Conservation (phyloP, 2,329 filamentous ascomycete genomes). For the Incumbomyces lentus region DNA sequence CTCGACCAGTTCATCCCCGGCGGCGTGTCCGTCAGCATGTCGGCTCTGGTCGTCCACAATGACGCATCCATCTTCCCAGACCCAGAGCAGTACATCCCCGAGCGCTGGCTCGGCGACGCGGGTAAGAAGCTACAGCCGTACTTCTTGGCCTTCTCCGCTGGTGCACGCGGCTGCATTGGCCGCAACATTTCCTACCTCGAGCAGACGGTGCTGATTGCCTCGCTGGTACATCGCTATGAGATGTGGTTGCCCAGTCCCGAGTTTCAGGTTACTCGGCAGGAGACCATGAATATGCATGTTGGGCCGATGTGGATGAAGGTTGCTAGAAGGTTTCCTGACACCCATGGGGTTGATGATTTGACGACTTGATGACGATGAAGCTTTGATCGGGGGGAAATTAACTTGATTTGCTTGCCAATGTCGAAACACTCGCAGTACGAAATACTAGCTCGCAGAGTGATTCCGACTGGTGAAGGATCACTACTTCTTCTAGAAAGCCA, state of each 20-base stretch:
- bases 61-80: constrained; percentile 30
- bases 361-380: no score
- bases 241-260: constrained; percentile 26
- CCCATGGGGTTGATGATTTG: no score
- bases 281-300: constrained; percentile 8
- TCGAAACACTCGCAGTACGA: no score
- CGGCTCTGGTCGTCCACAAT: constrained; percentile 32
- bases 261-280: constrained; percentile 19
- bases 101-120: constrained; percentile 12
- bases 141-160: constrained; percentile 28
- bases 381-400: no score
- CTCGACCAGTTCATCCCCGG: constrained; percentile 38
- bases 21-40: constrained; percentile 36
- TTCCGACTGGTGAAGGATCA: no score
- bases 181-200: constrained; percentile 37
- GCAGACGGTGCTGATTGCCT: constrained; percentile 36
- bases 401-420: no score
- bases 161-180: constrained; percentile 33
- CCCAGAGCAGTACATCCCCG: constrained; percentile 29
- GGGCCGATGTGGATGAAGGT: constrained; percentile 7
- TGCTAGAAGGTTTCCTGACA: not conserved
- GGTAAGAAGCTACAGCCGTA: constrained; percentile 14
- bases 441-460: no score
- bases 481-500: no score
- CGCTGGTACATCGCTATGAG: constrained; percentile 35